Evolutionary conservation across 2,329 filamentous ascomycete species (phyloP).

Genomic region (Cercospora nicotianae): DNA sequence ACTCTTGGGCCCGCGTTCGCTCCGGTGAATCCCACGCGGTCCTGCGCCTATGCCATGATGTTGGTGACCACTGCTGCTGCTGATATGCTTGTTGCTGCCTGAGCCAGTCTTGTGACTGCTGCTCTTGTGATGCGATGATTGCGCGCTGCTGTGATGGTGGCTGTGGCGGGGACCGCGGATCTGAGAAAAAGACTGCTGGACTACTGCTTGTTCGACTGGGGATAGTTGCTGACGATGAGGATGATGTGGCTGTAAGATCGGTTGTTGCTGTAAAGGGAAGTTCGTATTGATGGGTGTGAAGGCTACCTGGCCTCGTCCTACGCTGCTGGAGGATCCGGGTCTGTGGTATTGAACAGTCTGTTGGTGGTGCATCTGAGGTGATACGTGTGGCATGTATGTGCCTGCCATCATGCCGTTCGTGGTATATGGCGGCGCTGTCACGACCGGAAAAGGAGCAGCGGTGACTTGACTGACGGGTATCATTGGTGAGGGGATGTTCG

Average conservation of each 20-base stretch:
- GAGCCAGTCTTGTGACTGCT: constrained; percentile 6
- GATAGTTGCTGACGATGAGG: constrained; percentile 22
- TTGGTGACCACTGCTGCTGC: constrained; percentile 8
- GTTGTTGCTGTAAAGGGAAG: constrained; percentile 20
- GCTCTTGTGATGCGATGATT: constrained; percentile 16
- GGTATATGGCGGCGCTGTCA: constrained; percentile 31
- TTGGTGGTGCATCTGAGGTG: constrained; percentile 29
- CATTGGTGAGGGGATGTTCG: constrained; percentile 28
- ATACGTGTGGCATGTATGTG: constrained; percentile 30
- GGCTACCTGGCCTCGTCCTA: constrained; percentile 16
- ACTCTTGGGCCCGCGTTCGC: constrained; percentile 21
- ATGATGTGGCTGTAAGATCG: constrained; percentile 17
- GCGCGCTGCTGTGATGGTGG: constrained; percentile 14
- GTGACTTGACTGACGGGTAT: constrained; percentile 35
- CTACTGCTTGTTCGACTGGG: constrained; percentile 18
- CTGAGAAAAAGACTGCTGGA: constrained; percentile 31
- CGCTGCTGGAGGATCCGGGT: constrained; percentile 5
- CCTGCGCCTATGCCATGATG: constrained; percentile 21
- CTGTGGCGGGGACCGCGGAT: constrained; percentile 29
- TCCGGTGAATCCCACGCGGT: constrained; percentile 26
- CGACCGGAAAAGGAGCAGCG: constrained; percentile 36
- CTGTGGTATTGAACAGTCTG: constrained; percentile 18
- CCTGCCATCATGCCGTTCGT: constrained; percentile 21
- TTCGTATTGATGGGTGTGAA: constrained; percentile 31
- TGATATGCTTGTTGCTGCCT: constrained; percentile 13